phyloP scores from a whole-genome alignment of 208 protist genomes.

The Crithidia acanthocephali region DNA sequence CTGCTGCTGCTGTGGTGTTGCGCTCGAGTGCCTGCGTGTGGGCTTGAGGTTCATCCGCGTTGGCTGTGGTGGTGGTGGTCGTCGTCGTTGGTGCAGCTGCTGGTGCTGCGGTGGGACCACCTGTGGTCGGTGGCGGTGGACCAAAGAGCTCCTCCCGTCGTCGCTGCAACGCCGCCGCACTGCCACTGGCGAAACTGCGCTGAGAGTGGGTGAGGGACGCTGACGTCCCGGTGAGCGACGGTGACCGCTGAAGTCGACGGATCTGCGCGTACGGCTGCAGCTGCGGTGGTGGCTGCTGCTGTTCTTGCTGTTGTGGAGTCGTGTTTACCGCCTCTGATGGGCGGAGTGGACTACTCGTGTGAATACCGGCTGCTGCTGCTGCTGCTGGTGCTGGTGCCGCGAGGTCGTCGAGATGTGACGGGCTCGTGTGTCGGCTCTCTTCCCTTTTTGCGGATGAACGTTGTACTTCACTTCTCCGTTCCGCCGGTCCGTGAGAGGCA shows the following conservation, averaged over 20 bases:
- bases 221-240: conserved; percentile 27
- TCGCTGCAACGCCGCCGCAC: conserved; percentile 49
- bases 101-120: no score
- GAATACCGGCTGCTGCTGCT: no score
- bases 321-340: background rate
- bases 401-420: no score
- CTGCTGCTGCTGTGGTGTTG: conserved; percentile 7
- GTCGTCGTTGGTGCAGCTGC: no score
- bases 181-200: conserved; percentile 45
- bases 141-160: conserved; percentile 69
- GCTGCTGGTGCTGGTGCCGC: no score
- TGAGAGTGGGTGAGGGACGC: conserved; percentile 28
- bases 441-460: background rate
- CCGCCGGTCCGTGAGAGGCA: background rate
- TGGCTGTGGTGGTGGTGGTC: no score
- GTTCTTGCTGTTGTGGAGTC: background rate
- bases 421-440: no score
- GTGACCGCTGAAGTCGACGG: conserved; percentile 16
- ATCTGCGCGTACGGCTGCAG: background rate
- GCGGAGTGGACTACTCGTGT: background rate
- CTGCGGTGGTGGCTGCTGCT: background rate
- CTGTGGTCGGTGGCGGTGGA: background rate
- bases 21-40: no score
- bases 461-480: background rate
- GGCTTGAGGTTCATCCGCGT: no score